Base-by-base conservation (phyloP, 2,329 filamentous ascomycete genomes). In the Onygena corvina region DNA sequence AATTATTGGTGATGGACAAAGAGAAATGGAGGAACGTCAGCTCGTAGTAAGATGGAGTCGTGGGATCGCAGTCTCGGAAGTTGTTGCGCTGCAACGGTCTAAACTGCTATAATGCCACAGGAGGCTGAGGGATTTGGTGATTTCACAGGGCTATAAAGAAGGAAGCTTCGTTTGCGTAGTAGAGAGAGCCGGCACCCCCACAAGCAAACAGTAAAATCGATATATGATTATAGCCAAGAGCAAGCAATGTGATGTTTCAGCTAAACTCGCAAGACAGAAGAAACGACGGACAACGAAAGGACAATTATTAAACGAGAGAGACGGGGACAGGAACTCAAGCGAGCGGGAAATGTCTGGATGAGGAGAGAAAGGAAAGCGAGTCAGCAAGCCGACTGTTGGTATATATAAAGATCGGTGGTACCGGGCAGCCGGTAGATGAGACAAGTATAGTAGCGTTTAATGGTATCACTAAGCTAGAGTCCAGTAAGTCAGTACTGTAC, bases 131-230 rank as follows among this genome's bases (percentile, higher is more conserved):
- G 6, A 20, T n/a, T n/a, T n/a, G n/a, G n/a, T n/a, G n/a, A 11
- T 20, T 14, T 14, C 42, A 12, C 7, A 16, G 21, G 20, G 7
- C 20, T 33, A 20, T 46, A 31, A 46, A 33, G 40, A 29, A 46
- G 21, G 25, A 38, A 21, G 30, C 1, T 31, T 14, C 27, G 52
- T 51, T 51, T 51, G 52, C 52, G 51, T 35, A n/a, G n/a, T 44
- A 44, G 49, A 29, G 35, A 46, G 51, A 45, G 21, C 46, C 46
- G n/a, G 46, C 29, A 18, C n/a, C 11, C 18, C 31, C 30, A 47
- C 30, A 27, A 47, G 23, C 46, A 47, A 47, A 47, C 33, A 47
- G 21, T 8, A 27, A 11, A n/a, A 23, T 11, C 16, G 50, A 29
- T 21, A 42, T 4, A n/a, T 3, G 47, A 31, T 44, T 44, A 44